Conservation (phyloP, 257 asterid species). For the Scutellaria galericulata region DNA sequence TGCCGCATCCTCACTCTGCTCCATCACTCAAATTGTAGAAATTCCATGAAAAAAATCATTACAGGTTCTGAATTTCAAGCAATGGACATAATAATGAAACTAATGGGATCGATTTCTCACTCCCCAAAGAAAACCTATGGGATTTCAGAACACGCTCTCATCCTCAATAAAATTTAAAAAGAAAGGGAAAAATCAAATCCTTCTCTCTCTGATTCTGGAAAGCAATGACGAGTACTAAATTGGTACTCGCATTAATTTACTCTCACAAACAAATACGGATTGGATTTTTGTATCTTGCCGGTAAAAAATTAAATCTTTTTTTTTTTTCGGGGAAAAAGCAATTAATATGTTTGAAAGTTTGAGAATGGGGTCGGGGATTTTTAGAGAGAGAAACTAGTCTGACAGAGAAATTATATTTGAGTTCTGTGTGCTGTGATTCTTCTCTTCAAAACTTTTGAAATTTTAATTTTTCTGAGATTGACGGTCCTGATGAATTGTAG, state of each 20-base stretch:
- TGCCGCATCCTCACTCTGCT: conserved; percentile 46
- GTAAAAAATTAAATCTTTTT: conserved; percentile 22
- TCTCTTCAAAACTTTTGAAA: conserved; percentile 39
- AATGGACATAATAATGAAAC: conserved; percentile 16
- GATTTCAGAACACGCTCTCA: neutral
- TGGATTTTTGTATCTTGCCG: conserved; percentile 6
- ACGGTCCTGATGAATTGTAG: conserved; percentile 39
- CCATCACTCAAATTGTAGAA: conserved; percentile 44
- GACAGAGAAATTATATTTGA: conserved; percentile 26
- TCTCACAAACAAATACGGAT: neutral
- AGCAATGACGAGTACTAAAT: neutral
- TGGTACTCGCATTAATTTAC: conserved; percentile 16
- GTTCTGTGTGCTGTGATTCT: conserved; percentile 3
- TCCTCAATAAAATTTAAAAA: no score
- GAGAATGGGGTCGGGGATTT: conserved; percentile 34
- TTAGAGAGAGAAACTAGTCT: conserved; percentile 37
- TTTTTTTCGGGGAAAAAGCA: neutral
- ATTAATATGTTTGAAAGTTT: conserved; percentile 24
- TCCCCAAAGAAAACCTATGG: neutral
- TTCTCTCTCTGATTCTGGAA: no score
- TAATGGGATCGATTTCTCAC: conserved; percentile 6
- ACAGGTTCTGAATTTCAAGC: conserved; percentile 25
- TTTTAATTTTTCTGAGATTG: conserved; percentile 28
- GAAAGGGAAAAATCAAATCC: no score
- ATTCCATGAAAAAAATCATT: neutral